Evolutionary conservation across 176 grass and related monocot species (phyloP).

Genomic region (Carex scoparia): DNA sequence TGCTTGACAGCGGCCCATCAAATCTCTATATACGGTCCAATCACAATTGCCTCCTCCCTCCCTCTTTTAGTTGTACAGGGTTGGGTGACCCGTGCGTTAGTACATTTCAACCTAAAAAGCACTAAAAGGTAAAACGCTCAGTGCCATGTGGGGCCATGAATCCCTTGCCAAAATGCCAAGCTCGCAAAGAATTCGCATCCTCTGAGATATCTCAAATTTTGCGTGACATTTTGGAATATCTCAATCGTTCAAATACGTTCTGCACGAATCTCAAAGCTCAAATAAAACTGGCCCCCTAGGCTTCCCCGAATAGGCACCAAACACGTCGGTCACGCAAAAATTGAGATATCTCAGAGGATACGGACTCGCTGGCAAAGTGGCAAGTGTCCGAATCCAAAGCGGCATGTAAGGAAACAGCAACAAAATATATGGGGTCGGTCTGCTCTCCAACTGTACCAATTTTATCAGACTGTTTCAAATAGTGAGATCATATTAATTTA

Average conservation of each 20-base stretch:
- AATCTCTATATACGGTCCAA: not conserved
- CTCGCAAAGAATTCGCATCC: not conserved
- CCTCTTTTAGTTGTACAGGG: not conserved
- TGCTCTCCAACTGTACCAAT: not conserved
- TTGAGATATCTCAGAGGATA: too few relatives aligned
- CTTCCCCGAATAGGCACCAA: too few relatives aligned
- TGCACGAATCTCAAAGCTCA: too few relatives aligned
- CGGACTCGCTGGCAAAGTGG: too few relatives aligned
- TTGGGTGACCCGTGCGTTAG: not conserved
- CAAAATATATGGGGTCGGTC: not conserved
- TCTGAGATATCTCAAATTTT: too few relatives aligned
- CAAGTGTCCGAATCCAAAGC: not conserved
- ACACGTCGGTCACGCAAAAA: too few relatives aligned
- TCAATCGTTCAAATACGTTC: too few relatives aligned
- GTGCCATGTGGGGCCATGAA: not conserved
- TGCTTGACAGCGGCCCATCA: not conserved
- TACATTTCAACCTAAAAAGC: constrained; percentile 1
- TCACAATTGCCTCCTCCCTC: not conserved
- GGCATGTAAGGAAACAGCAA: not conserved
- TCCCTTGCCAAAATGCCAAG: not conserved
- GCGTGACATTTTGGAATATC: too few relatives aligned
- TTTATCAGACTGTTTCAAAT: not conserved
- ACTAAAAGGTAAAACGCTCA: not conserved
- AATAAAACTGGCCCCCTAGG: too few relatives aligned
- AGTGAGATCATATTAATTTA: not conserved